Percentiles rank a stretch among this genome's conserved stretches.
Conservation (phyloP, 805 yeast genomes). For the Saturnispora diversa region DNA sequence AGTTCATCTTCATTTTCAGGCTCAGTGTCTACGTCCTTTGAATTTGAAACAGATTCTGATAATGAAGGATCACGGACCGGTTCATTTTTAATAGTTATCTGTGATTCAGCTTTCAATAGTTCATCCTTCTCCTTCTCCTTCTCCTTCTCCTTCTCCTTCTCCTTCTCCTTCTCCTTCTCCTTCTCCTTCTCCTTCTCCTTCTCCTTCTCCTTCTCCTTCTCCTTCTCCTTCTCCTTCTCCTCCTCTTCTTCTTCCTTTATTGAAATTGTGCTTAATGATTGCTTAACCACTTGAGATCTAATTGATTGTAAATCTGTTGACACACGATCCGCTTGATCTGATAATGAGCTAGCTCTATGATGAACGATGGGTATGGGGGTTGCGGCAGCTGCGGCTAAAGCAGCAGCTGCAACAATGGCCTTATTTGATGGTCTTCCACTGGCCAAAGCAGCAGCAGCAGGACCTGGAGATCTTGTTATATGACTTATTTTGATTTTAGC, state of each 20-base stretch:
- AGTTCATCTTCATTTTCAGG: not conserved
- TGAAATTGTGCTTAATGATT: too few species aligned
- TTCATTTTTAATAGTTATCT: too few species aligned
- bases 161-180: not conserved
- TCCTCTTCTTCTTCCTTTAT: not conserved
- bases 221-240: not conserved
- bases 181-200: not conserved
- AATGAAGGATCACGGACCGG: too few species aligned
- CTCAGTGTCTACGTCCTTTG: not conserved
- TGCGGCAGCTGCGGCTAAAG: constrained; percentile 74
- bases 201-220: not conserved
- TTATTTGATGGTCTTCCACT: constrained; percentile 31
- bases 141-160: not conserved
- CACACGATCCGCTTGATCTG: constrained; percentile 4
- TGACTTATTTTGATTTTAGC: constrained; percentile 6
- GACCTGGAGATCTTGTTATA: constrained; percentile 31
- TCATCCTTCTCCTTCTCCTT: not conserved
- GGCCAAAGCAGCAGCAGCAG: constrained; percentile 32
- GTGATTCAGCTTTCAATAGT: too few species aligned
- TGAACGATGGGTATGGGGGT: constrained; percentile 51
- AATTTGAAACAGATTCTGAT: too few species aligned
- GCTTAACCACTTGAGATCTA: not conserved
- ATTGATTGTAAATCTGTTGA: constrained; percentile 1
- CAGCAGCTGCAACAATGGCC: constrained; percentile 75
- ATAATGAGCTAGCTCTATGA: not conserved